Evolutionary conservation across 768 basidiomycete genomes (phyloP), one percentile per base, ranked within the genome.

Genomic region (Royoungia palumana): DNA sequence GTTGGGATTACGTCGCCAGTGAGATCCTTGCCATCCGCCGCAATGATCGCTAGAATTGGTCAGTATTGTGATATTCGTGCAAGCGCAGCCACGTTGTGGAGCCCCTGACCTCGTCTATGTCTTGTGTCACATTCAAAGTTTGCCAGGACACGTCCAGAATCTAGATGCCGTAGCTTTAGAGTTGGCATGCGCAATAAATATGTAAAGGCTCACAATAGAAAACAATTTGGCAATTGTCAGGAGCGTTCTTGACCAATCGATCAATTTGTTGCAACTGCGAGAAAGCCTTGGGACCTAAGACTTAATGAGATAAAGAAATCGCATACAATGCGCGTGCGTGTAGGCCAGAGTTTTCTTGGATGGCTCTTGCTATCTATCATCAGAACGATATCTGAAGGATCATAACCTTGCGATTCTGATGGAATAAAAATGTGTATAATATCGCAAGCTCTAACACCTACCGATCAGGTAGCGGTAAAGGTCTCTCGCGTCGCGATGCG

Each of bases 131-230:
- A 76, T 5, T 59, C 69, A 6, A 60, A 6, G 30, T 27, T 16
- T 41, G 46, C 43, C 7, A 21, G n/a, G 5, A 44, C 55, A 30
- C 53, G 55, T 24, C 55, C 55, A 9, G 51, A 41, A 36, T 43
- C 56, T 57, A 21, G 24, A n/a, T 20, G 4, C 12, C n/a, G n/a
- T 41, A 19, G 24, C 22, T 28, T 41, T 35, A 24, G 21, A 8
- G 35, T 21, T 14, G 5, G 14, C 6, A 3, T 14, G 16, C 21
- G 30, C 7, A 27, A 7, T 13, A 35, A 19, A 28, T 16, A 20
- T 22, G 28, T 19, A 24, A 22, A 12, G n/a, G 17, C 74, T 40
- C 47, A 80, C 79, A 82, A 34, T 79, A 77, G 54, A 81, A 78
- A 76, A n/a, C n/a, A n/a, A n/a, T n/a, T 1, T 60, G 70, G 47